Conservation (phyloP, 306 rosid species). For the Pterocarpus macrocarpus region DNA sequence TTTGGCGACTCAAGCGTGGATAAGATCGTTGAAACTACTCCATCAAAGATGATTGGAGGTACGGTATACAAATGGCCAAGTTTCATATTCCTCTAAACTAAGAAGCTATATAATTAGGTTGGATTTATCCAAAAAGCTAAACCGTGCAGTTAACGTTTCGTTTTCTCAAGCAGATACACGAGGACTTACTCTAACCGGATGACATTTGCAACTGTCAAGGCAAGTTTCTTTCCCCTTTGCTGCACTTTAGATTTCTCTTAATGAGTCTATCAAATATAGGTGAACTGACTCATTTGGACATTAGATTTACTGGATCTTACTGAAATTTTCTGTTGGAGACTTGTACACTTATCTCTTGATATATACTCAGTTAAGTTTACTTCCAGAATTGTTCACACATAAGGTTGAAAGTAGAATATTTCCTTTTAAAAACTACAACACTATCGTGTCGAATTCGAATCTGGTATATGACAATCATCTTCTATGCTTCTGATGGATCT, state of each 20-base stretch:
- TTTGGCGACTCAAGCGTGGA: conserved; percentile 77
- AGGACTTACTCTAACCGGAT: conserved; percentile 67
- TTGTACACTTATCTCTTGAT: not conserved
- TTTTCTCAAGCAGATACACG: conserved; percentile 57
- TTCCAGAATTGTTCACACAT: not conserved
- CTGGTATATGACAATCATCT: not conserved
- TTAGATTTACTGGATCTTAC: not conserved
- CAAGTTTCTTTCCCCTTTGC: conserved; percentile 10
- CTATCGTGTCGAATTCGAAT: not conserved
- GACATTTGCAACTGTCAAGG: conserved; percentile 86
- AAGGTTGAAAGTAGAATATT: not conserved
- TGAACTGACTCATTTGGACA: not conserved
- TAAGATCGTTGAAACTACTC: conserved; percentile 68
- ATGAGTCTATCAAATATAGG: not conserved
- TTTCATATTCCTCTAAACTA: conserved; percentile 53
- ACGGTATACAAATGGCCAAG: conserved; percentile 63
- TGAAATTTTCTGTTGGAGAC: not conserved
- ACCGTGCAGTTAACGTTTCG: not conserved
- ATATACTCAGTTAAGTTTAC: not conserved
- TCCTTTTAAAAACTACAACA: no score
- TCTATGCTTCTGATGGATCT: not conserved
- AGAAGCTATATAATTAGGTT: not conserved
- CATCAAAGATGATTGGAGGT: conserved; percentile 77
- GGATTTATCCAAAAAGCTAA: not conserved
- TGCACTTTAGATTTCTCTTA: not conserved